Base-by-base conservation (phyloP, 73 alveolate genomes). In the Tetrahymena borealis region DNA sequence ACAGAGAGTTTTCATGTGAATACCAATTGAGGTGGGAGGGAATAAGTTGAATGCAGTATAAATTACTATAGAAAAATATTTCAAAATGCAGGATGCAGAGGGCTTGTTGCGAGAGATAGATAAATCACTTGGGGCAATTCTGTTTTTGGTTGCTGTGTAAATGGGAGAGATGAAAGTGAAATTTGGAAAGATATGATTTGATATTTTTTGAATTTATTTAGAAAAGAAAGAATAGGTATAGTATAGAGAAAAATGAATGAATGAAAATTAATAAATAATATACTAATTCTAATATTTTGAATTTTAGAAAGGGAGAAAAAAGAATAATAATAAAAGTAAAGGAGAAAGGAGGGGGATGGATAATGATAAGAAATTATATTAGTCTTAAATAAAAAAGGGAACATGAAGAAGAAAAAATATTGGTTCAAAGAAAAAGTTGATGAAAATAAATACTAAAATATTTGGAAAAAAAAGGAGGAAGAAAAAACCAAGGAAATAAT, bases 271-370 rank as follows among this genome's bases (percentile, higher is more conserved):
- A 60, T 60, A 60, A 60, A 20, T 60, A 60, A 60, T 60, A 60
- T 60, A 24, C n/a, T 32, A 60, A 60, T 60, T 60, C 85, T 60
- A 60, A 60, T 60, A 20, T 60, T 60, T 60, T 60, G 85, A 60
- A 60, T 60, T 60, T 60, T 20, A 60, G 85, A 60, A 60, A 60
- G 85, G 85, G 38, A 60, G 28, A 60, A 40, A 41, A 60, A n/a
- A n/a, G n/a, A 60, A 60, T 60, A 60, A 60, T 60, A 60, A 24
- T 9, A 60, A 60, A 60, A 60, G 37, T 60, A 60, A 60, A 20
- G 37, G 28, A n/a, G 85, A 60, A 60, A 60, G 85, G 85, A 60
- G 85, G 85, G 85, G 85, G 85, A 60, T 60, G 85, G 85, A 60
- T 60, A 60, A 60, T 24, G 85, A 60, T 60, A 60, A n/a, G n/a